Percentiles rank a stretch among this genome's conserved stretches.
These are phyloP conservation scores for Cercophora scortea DNA, from an alignment of 495 filamentous ascomycete species.

Conservation along the genomic window DNA sequence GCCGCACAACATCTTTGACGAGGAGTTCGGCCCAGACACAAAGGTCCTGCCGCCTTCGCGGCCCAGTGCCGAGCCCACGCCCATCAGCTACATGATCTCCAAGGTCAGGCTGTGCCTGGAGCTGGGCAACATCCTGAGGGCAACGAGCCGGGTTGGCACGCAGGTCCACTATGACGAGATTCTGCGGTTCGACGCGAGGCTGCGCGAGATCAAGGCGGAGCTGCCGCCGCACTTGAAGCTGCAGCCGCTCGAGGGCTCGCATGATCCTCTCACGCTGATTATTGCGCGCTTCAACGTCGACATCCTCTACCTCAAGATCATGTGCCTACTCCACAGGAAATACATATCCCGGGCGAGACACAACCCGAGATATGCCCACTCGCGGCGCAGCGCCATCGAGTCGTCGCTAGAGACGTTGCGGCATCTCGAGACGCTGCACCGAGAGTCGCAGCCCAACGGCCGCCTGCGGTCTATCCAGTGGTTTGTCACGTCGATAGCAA, in stretches of 20 bases:
- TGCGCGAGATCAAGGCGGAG: conserved; percentile 59
- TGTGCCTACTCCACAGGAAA: conserved; percentile 77
- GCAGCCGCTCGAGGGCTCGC: conserved; percentile 60
- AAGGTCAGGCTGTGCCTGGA: conserved; percentile 61
- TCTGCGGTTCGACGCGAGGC: conserved; percentile 61
- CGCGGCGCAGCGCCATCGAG: conserved; percentile 71
- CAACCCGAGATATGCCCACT: conserved; percentile 71
- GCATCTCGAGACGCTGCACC: conserved; percentile 67
- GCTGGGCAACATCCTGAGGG: conserved; percentile 45
- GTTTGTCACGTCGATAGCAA: conserved; percentile 67
- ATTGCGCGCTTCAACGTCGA: conserved; percentile 77
- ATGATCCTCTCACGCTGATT: conserved; percentile 68
- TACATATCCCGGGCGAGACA: conserved; percentile 64
- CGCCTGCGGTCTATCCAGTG: conserved; percentile 63
- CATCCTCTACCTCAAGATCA: conserved; percentile 72
- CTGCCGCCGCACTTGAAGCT: conserved; percentile 65
- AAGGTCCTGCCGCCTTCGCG: conserved; percentile 69
- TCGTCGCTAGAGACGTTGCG: conserved; percentile 68
- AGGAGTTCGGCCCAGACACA: conserved; percentile 78
- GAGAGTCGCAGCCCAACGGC: conserved; percentile 66
- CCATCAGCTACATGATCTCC: conserved; percentile 79
- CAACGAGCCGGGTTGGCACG: conserved; percentile 41
- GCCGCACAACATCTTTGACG: conserved; percentile 87
- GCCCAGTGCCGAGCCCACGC: conserved; percentile 70
- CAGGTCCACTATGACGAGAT: conserved; percentile 69